Percentiles rank a stretch among this genome's conserved stretches.
These are phyloP conservation scores for Geranium incanum DNA, from an alignment of 441 rosid species.

Conservation along the genomic window DNA sequence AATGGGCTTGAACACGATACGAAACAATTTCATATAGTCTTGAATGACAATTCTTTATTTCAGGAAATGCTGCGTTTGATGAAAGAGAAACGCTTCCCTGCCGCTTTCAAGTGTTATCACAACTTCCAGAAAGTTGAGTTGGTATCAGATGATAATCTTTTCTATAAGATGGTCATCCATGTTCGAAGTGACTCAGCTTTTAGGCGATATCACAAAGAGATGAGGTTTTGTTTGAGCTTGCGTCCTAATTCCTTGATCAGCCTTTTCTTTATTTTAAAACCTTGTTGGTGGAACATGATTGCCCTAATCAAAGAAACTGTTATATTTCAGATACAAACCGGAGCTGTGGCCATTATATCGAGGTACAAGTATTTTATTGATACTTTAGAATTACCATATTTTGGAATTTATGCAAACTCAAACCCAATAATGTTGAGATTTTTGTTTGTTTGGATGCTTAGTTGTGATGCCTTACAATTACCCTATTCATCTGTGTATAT, in stretches of 20 bases:
- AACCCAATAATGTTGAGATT: background rate
- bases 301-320: conserved; percentile 18
- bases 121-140: conserved; percentile 66
- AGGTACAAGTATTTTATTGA: conserved; percentile 41
- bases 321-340: conserved; percentile 55
- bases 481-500: background rate
- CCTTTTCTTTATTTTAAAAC: conserved; percentile 1
- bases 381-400: conserved; percentile 1
- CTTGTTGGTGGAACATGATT: conserved; percentile 14
- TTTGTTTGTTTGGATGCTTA: conserved; percentile 1
- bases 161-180: conserved; percentile 87
- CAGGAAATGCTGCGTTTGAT: conserved; percentile 91
- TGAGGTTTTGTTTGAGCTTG: conserved; percentile 51
- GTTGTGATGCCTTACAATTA: background rate
- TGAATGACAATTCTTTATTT: conserved; percentile 19
- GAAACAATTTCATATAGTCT: conserved; percentile 9
- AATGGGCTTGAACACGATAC: background rate
- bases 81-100: conserved; percentile 69
- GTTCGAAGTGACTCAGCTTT: conserved; percentile 79
- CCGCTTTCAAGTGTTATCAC: conserved; percentile 80
- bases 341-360: conserved; percentile 95
- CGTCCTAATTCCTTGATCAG: conserved; percentile 14
- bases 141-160: conserved; percentile 60
- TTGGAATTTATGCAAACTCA: background rate
- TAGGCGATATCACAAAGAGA: conserved; percentile 88